phyloP scores from a whole-genome alignment of 768 basidiomycete genomes.

The Suillus americanus region DNA sequence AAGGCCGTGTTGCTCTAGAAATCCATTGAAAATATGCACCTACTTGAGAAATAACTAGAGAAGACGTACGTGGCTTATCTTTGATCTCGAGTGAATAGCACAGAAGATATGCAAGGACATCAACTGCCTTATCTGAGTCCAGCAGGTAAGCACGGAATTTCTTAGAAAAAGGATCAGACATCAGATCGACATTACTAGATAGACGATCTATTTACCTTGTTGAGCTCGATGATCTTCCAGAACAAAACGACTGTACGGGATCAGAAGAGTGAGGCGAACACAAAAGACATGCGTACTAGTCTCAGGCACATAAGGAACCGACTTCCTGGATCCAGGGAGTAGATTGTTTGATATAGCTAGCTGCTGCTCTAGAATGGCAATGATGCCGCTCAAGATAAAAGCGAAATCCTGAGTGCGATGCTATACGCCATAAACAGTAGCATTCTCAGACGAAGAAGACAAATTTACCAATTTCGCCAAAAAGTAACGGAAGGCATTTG shows the following conservation, averaged over 20 bases:
- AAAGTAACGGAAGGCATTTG: constrained; percentile 92
- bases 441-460: constrained; percentile 8
- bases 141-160: constrained; percentile 86
- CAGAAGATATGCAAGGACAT: constrained; percentile 75
- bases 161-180: constrained; percentile 39
- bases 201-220: constrained; percentile 60
- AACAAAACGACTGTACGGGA: constrained; percentile 63
- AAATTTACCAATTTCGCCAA: constrained; percentile 74
- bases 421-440: constrained; percentile 36
- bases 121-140: constrained; percentile 76
- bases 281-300: constrained; percentile 53
- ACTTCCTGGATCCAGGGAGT: constrained; percentile 83
- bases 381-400: constrained; percentile 77
- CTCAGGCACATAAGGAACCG: constrained; percentile 81
- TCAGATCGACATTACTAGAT: neutral
- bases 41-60: constrained; percentile 7
- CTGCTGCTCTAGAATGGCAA: constrained; percentile 70
- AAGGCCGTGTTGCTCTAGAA: constrained; percentile 83
- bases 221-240: constrained; percentile 92
- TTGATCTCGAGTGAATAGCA: constrained; percentile 87
- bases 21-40: constrained; percentile 8
- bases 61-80: constrained; percentile 80
- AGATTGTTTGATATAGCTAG: constrained; percentile 70
- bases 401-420: constrained; percentile 89
- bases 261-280: constrained; percentile 9